Evolutionary conservation across 768 basidiomycete species (phyloP), one percentile per base, ranked within the genome.

Genomic region (Trametes gibbosa): DNA sequence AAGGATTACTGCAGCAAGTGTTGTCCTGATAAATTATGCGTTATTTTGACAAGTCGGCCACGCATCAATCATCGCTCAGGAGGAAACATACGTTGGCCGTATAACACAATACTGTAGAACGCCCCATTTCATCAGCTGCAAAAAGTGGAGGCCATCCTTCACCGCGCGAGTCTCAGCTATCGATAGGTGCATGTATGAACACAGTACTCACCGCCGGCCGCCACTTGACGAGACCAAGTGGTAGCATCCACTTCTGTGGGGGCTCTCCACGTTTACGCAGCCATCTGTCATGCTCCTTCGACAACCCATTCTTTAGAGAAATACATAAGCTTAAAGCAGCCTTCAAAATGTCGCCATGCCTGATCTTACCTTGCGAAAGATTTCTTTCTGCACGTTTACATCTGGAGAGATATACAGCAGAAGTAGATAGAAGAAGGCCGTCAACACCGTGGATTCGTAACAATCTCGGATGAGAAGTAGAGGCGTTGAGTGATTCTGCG

Each of bases 361-460:
- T 8, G 35, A 55, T n/a, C 54, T 39, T 46, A 66, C 69, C 62
- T 80, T 84, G 34, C 80, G 69, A 63, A 90, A 85, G 19, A 86
- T 76, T 14, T 78, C 73, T 65, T 79, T 82, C 70, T 89, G 87
- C 59, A 84, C 84, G 49, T 82, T 81, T 4, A 76, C 69, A 62
- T 85, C 79, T 42, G 81, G 84, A 0, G 86, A 87, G 13, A 91
- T 71, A 73, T 89, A 91, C 57, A 77, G 78, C 50, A 91, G 76
- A 27, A 92, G 78, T 32, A 92, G 79, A 67, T 89, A 90, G 73
- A 92, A 90, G 77, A 91, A 91, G 2, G 87, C 77, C 0, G 85
- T 87, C 59, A 92, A 74, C 13, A 90, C 84, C 39, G 86, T 82
- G 12, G 88, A 82, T 75, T 91, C 90, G 71, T 90, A 92, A 61